A percentile compares a stretch with the other conserved stretches of the same genome.
Evolutionary conservation across 2,329 filamentous ascomycete genomes (phyloP).

Genomic region (Diaporthe citri): DNA sequence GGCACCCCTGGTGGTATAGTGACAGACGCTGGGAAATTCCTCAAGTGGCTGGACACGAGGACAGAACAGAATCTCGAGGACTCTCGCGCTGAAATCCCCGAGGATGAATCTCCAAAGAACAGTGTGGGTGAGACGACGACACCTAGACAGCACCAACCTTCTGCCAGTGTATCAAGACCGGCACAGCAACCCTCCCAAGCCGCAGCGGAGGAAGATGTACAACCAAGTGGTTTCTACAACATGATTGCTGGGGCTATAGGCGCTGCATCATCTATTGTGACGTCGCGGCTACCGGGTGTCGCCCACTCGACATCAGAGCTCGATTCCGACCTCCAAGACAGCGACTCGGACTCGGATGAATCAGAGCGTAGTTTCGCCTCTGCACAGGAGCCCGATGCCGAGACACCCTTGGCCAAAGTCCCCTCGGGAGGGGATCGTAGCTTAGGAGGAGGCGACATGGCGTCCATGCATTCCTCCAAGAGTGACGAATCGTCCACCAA

Average conservation of each 20-base stretch:
- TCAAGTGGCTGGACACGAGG: slow-evolving; percentile 75
- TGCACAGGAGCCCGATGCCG: slow-evolving; percentile 55
- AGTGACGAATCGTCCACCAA: slow-evolving; percentile 56
- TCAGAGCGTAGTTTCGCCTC: slow-evolving; percentile 64
- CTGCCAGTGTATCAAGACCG: slow-evolving; percentile 38
- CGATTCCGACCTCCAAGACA: slow-evolving; percentile 46
- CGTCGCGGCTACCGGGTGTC: slow-evolving; percentile 53
- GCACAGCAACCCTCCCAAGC: slow-evolving; percentile 17
- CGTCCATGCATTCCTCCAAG: slow-evolving; percentile 48
- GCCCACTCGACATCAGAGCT: slow-evolving; percentile 47
- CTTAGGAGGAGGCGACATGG: slow-evolving; percentile 36
- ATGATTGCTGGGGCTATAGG: slow-evolving; percentile 67
- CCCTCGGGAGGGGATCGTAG: slow-evolving; percentile 1
- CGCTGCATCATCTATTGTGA: slow-evolving; percentile 61
- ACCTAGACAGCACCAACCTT: not conserved
- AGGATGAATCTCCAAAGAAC: slow-evolving; percentile 46
- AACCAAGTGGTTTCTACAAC: slow-evolving; percentile 64
- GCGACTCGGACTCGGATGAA: slow-evolving; percentile 54
- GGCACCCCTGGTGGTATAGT: slow-evolving; percentile 87
- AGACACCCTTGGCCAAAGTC: slow-evolving; percentile 42
- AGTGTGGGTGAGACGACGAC: slow-evolving; percentile 48
- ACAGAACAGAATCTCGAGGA: slow-evolving; percentile 51
- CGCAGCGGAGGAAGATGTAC: slow-evolving; percentile 42
- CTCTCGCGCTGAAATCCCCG: slow-evolving; percentile 42
- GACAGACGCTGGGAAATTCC: slow-evolving; percentile 82